phyloP scores from a whole-genome alignment of 2,329 filamentous ascomycete species.

The Xylaria sp. region DNA sequence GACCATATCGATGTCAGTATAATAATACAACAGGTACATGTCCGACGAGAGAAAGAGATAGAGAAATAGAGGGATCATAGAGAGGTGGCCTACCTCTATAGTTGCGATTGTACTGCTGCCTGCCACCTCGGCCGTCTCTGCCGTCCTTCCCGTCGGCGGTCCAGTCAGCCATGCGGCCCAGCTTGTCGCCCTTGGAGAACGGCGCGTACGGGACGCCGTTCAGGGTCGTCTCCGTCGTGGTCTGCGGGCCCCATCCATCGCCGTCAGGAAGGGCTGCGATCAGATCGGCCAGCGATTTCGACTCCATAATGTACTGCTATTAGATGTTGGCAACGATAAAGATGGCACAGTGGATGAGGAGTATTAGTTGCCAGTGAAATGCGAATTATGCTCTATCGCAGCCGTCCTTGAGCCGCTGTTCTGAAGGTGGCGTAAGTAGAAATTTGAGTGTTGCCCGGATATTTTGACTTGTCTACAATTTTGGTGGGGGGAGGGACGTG shows the following conservation, averaged over 20 bases:
- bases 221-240: conserved; percentile 86
- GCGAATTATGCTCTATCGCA: conserved; percentile 23
- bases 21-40: background rate
- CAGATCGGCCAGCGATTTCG: conserved; percentile 62
- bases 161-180: conserved; percentile 99
- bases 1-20: conserved; percentile 38
- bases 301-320: conserved; percentile 40
- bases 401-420: conserved; percentile 18
- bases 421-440: conserved; percentile 37
- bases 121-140: conserved; percentile 76
- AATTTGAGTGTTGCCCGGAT: conserved; percentile 46
- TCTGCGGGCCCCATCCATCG: conserved; percentile 87
- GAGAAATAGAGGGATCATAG: background rate
- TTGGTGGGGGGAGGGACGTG: conserved; percentile 48
- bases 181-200: conserved; percentile 98
- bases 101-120: conserved; percentile 91
- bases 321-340: background rate
- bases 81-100: conserved; percentile 76
- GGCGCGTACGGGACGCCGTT: conserved; percentile 97
- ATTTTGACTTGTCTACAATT: conserved; percentile 44
- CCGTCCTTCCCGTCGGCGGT: conserved; percentile 88
- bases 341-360: background rate
- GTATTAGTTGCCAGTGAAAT: background rate
- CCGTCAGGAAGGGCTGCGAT: conserved; percentile 78
- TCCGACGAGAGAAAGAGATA: background rate